phyloP scores from a whole-genome alignment of 345 rosid genomes.

The Gossypium rotundifolium region DNA sequence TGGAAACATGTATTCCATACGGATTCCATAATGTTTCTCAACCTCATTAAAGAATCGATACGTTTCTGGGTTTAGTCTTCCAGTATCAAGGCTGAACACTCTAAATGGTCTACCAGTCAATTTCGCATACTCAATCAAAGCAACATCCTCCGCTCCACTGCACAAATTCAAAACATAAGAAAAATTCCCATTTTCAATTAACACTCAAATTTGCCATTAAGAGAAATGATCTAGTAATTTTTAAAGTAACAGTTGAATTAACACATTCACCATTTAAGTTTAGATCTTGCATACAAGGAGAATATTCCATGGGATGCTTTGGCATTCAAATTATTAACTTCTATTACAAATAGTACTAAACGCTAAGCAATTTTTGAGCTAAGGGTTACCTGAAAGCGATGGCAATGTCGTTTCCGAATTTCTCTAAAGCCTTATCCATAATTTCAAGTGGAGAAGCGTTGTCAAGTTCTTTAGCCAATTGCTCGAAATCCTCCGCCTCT shows the following conservation, averaged over 20 bases:
- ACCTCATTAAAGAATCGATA: constrained; percentile 63
- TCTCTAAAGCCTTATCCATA: constrained; percentile 84
- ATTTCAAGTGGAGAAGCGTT: constrained; percentile 83
- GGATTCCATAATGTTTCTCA: constrained; percentile 73
- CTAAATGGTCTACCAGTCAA: constrained; percentile 76
- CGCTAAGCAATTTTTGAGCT: not conserved
- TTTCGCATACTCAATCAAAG: constrained; percentile 84
- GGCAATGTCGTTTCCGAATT: constrained; percentile 77
- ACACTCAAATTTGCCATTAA: not conserved
- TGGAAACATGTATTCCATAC: constrained; percentile 88
- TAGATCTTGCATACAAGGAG: not conserved
- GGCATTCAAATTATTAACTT: not conserved
- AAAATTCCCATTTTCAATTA: not conserved
- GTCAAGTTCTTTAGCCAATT: constrained; percentile 48
- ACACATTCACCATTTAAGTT: not conserved
- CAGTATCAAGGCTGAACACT: constrained; percentile 90
- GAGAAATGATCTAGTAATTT: not conserved
- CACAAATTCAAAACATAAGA: not conserved
- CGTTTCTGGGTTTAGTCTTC: constrained; percentile 87
- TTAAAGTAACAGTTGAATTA: not conserved
- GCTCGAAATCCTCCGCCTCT: constrained; percentile 52
- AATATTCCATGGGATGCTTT: not conserved
- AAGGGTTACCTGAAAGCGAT: constrained; percentile 80
- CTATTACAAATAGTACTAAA: not conserved
- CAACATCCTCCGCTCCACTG: constrained; percentile 99